A percentile compares a stretch with the other conserved stretches of the same genome.
Evolutionary conservation across 164 flowering plant species (phyloP).

Genomic region (Tinospora cordifolia): DNA sequence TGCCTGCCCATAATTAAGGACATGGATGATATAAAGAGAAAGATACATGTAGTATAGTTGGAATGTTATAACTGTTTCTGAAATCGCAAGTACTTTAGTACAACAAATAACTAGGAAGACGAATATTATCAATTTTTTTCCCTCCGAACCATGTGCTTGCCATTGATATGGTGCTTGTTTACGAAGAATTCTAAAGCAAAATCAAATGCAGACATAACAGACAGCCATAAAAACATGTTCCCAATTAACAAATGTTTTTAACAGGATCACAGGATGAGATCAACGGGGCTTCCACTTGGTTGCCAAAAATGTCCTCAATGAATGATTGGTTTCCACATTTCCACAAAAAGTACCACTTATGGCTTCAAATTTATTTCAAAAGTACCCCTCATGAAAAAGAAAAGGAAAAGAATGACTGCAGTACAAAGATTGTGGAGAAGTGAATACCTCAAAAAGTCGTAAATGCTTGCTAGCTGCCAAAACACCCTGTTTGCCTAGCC

Average conservation of each 20-base stretch:
- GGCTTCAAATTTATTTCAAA: no score
- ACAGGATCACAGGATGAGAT: not conserved
- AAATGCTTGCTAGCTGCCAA: constrained; percentile 60
- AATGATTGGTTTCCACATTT: not conserved
- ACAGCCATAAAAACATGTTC: not conserved
- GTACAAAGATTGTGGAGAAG: not conserved
- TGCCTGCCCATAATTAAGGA: not conserved
- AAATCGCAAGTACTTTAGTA: no score
- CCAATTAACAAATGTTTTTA: not conserved
- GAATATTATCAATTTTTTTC: no score
- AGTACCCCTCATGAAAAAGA: no score
- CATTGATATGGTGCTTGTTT: not conserved
- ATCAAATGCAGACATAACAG: not conserved
- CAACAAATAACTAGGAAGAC: no score
- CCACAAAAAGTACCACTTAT: no score
- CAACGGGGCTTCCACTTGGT: not conserved
- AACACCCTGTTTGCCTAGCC: constrained; percentile 42
- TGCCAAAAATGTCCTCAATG: not conserved
- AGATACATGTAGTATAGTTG: no score
- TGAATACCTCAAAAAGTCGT: constrained; percentile 71
- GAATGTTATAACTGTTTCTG: no score
- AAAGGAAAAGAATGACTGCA: not conserved
- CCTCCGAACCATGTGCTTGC: not conserved
- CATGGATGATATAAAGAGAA: not conserved
- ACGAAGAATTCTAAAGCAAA: no score